Evolutionary conservation across 805 yeast genomes (phyloP).

Genomic region (Teunomyces cretensis): DNA sequence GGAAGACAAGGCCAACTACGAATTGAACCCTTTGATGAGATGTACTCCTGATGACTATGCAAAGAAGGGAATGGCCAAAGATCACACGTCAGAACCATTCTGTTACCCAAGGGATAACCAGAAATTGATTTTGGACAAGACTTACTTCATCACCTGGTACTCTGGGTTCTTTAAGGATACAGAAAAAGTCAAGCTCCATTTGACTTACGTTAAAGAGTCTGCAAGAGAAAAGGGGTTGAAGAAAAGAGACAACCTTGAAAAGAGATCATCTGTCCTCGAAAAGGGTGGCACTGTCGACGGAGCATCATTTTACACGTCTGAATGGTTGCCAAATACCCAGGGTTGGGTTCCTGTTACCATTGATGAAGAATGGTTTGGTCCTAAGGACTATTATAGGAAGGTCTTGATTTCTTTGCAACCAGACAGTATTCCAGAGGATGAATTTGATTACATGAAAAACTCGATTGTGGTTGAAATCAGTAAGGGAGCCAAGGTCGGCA

Average conservation of each 20-base stretch:
- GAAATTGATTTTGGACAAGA: conserved; percentile 54
- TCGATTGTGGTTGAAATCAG: conserved; percentile 45
- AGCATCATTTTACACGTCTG: conserved; percentile 62
- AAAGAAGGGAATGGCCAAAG: conserved; percentile 61
- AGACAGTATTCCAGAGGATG: conserved; percentile 61
- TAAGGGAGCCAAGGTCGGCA: conserved; percentile 55
- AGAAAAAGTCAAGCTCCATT: conserved; percentile 63
- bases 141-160: conserved; percentile 82
- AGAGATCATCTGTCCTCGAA: conserved; percentile 35
- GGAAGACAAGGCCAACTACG: conserved; percentile 73
- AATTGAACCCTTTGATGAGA: conserved; percentile 74
- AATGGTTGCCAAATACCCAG: conserved; percentile 61
- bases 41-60: conserved; percentile 79
- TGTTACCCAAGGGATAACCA: conserved; percentile 74
- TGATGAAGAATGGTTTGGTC: conserved; percentile 59
- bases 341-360: conserved; percentile 68
- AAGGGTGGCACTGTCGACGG: conserved; percentile 34
- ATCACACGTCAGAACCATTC: conserved; percentile 68
- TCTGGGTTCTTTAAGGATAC: conserved; percentile 60
- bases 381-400: conserved; percentile 49
- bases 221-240: conserved; percentile 56
- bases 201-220: conserved; percentile 61
- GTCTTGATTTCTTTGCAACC: conserved; percentile 76
- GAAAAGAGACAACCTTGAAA: conserved; percentile 27
- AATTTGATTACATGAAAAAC: conserved; percentile 51